Base-by-base conservation (phyloP, 495 filamentous ascomycete genomes). In the Bryoglossum gracile region DNA sequence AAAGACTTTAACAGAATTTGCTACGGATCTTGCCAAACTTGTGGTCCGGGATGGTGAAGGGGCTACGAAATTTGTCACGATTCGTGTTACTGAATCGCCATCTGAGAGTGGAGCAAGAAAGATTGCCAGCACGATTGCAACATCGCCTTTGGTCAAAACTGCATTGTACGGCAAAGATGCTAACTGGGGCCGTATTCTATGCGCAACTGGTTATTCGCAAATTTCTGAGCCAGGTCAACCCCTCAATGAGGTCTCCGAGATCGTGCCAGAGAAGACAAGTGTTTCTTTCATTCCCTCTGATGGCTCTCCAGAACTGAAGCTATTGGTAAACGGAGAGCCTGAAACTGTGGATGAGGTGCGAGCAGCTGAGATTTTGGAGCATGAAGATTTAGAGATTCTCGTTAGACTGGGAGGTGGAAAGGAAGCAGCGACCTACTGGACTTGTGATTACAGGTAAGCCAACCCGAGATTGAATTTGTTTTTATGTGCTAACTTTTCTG, bases 101-200 rank as follows among this genome's bases (percentile, higher is more conserved):
- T 80, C 78, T 53, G 80, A 83, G 53, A 68, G 74, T 26, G 82
- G 75, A 26, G 82, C 81, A 0, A 74, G 79, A 11, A 68, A 73
- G 63, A 80, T 96, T 47, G 94, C 91, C 17, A 82, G 79, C 43
- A 87, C 85, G 30, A 95, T 97, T 67, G 89, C 92, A n/a, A 80
- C 85, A 32, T 94, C 88, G 4, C 87, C 94, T 16, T 76, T 99
- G 35, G 91, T 99, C 37, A 99, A 97, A 73, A 97, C 94, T 0
- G 92, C 94, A 0, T 74, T 99, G 26, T 97, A 97, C 63, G 92
- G 92, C 43, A 85, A 88, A 58, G 94, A 99, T 62, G 92, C 92
- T 2, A 99, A 99, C 74, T 97, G 94, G 91, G 89, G 92, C 30
- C 88, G 94, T 17, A 95, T 98, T 48, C 74, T 97, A 18, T 97